These are phyloP conservation scores for Coffea eugenioides DNA, from an alignment of 257 asterid species.

Conservation along the genomic window DNA sequence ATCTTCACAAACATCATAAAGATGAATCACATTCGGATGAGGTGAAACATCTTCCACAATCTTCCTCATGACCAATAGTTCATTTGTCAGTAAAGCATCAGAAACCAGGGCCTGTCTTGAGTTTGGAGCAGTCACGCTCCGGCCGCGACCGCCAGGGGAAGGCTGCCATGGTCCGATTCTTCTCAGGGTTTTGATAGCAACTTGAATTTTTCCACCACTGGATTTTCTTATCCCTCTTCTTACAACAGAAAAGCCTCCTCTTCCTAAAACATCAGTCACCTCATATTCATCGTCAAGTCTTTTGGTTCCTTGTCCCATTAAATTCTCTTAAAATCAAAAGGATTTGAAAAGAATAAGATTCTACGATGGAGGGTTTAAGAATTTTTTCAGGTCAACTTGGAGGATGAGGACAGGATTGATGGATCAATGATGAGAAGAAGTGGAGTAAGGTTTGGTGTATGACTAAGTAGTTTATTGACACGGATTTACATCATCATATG, in stretches of 20 bases:
- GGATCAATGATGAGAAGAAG: conserved; percentile 27
- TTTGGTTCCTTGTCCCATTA: conserved; percentile 49
- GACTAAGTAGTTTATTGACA: conserved; percentile 34
- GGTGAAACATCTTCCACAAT: conserved; percentile 87
- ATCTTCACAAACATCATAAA: conserved; percentile 70
- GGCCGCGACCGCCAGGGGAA: not conserved
- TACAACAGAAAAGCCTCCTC: conserved; percentile 88
- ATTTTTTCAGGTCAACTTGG: conserved; percentile 31
- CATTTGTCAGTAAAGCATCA: conserved; percentile 64
- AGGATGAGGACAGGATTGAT: conserved; percentile 9
- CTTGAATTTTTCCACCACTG: conserved; percentile 31
- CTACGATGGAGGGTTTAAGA: not conserved
- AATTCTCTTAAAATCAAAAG: not conserved
- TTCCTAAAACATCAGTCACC: conserved; percentile 60
- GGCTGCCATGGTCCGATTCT: conserved; percentile 41
- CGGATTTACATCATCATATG: conserved; percentile 41
- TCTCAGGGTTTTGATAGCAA: conserved; percentile 70
- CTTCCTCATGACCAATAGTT: conserved; percentile 70
- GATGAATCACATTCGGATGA: conserved; percentile 76
- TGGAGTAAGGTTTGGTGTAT: not conserved
- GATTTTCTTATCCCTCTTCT: conserved; percentile 49
- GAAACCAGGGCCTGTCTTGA: conserved; percentile 54
- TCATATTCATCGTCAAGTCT: conserved; percentile 61
- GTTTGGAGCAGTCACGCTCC: not conserved
- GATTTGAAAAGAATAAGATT: too few species aligned